These are phyloP conservation scores for Irpex lacteus DNA, from an alignment of 1,284 basidiomycete species.

Conservation along the genomic window DNA sequence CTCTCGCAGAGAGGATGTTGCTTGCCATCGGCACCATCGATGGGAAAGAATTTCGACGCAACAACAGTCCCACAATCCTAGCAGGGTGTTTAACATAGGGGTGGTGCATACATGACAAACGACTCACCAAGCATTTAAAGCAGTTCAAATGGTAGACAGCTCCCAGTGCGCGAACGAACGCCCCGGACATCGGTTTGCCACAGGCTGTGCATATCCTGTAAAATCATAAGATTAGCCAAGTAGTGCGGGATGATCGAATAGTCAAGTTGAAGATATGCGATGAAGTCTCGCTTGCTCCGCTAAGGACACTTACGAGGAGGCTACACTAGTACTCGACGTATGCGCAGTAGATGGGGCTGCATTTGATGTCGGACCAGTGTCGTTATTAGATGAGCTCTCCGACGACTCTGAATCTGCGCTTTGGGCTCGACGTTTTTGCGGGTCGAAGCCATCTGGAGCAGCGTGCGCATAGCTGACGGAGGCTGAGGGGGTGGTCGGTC, in stretches of 20 bases:
- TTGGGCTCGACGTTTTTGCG: conserved; percentile 40
- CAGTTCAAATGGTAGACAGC: conserved; percentile 95
- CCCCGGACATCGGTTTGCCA: conserved; percentile 82
- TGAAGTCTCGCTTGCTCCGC: background rate
- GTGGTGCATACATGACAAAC: conserved; percentile 10
- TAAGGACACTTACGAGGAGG: conserved; percentile 27
- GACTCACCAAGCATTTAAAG: conserved; percentile 90
- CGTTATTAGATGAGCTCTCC: conserved; percentile 43
- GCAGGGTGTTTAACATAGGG: conserved; percentile 12
- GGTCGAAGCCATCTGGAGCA: conserved; percentile 49
- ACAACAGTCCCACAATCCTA: conserved; percentile 97
- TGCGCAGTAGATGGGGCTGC: conserved; percentile 45
- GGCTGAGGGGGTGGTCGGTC: conserved; percentile 51
- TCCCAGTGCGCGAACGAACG: conserved; percentile 94
- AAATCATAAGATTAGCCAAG: conserved; percentile 25
- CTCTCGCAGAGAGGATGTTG: conserved; percentile 95
- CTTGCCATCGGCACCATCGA: conserved; percentile 82
- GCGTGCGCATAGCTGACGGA: conserved; percentile 42
- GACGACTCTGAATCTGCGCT: conserved; percentile 45
- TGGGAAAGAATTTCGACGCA: conserved; percentile 98
- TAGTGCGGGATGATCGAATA: background rate
- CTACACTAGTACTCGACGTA: conserved; percentile 25
- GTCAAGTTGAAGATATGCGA: background rate
- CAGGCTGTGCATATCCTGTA: conserved; percentile 71
- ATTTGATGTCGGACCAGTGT: conserved; percentile 38